A percentile compares a stretch with the other conserved stretches of the same genome.
Conservation (phyloP, 176 grass and related monocot genomes). For the Cenchrus purpureus region DNA sequence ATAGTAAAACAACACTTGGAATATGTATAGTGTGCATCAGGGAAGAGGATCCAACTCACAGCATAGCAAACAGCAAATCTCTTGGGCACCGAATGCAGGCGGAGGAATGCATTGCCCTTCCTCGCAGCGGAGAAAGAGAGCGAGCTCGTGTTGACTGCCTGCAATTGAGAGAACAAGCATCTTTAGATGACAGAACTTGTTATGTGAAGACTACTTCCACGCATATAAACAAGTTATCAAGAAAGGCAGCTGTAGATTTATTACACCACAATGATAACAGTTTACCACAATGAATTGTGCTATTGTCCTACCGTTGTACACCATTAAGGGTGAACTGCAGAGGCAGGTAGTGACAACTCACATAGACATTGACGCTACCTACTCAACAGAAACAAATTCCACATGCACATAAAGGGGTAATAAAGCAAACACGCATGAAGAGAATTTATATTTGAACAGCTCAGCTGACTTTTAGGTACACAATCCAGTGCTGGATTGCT, state of each 20-base stretch:
- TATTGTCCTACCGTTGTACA: background rate
- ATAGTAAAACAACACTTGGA: background rate
- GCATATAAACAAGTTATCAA: background rate
- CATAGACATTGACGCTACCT: no score
- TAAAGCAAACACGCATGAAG: background rate
- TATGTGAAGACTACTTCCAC: background rate
- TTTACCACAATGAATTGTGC: background rate
- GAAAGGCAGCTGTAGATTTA: background rate
- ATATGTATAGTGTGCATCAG: background rate
- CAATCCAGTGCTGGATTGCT: no score
- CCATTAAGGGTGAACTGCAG: background rate
- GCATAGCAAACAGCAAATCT: slow-evolving; percentile 48
- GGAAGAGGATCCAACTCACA: slow-evolving; percentile 34
- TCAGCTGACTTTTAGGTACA: no score
- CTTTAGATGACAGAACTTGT: background rate
- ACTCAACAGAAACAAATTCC: background rate
- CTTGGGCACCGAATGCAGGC: slow-evolving; percentile 38
- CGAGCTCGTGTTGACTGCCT: slow-evolving; percentile 46
- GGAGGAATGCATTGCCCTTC: slow-evolving; percentile 44
- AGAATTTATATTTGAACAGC: background rate
- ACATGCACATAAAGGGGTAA: background rate
- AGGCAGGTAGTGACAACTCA: no score
- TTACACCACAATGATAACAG: background rate
- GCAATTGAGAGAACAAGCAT: background rate
- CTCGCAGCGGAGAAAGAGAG: slow-evolving; percentile 37